Evolutionary conservation across 441 rosid genomes (phyloP).

Genomic region (Aquilaria agallochum): DNA sequence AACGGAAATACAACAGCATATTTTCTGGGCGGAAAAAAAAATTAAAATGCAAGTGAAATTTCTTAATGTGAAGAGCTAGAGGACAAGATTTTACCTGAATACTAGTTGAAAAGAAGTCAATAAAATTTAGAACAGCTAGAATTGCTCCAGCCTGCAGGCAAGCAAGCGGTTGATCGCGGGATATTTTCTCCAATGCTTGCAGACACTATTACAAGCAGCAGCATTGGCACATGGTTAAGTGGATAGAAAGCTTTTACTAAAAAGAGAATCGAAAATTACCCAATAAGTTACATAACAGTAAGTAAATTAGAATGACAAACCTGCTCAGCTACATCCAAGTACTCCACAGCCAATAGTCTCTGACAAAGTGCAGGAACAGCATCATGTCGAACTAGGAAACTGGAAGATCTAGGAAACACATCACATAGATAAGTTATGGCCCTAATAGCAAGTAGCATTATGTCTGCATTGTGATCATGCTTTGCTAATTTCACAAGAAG

Average conservation of each 20-base stretch:
- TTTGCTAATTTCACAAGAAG: slow-evolving; percentile 73
- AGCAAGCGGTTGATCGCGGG: slow-evolving; percentile 81
- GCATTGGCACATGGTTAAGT: no score
- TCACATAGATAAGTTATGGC: slow-evolving; percentile 93
- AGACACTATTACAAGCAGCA: slow-evolving; percentile 53
- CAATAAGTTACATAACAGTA: slow-evolving; percentile 1
- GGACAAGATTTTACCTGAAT: slow-evolving; percentile 54
- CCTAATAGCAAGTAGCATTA: slow-evolving; percentile 82
- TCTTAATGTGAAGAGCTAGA: slow-evolving; percentile 1
- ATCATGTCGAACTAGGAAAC: slow-evolving; percentile 70
- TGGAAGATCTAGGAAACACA: slow-evolving; percentile 83
- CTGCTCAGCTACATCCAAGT: slow-evolving; percentile 98
- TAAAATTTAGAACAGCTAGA: slow-evolving; percentile 74
- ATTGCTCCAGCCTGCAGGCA: slow-evolving; percentile 94
- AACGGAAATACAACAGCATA: not conserved
- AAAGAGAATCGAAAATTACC: not conserved
- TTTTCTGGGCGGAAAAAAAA: no score
- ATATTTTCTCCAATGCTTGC: slow-evolving; percentile 98
- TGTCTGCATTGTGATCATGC: slow-evolving; percentile 60
- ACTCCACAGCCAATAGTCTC: slow-evolving; percentile 71
- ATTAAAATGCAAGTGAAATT: not conserved
- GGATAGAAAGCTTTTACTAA: no score
- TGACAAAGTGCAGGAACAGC: slow-evolving; percentile 86
- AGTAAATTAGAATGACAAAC: slow-evolving; percentile 22
- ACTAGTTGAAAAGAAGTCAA: slow-evolving; percentile 92